phyloP scores from a whole-genome alignment of 371 early-diverging fungal genomes.

The Syncephalastrum sp. region DNA sequence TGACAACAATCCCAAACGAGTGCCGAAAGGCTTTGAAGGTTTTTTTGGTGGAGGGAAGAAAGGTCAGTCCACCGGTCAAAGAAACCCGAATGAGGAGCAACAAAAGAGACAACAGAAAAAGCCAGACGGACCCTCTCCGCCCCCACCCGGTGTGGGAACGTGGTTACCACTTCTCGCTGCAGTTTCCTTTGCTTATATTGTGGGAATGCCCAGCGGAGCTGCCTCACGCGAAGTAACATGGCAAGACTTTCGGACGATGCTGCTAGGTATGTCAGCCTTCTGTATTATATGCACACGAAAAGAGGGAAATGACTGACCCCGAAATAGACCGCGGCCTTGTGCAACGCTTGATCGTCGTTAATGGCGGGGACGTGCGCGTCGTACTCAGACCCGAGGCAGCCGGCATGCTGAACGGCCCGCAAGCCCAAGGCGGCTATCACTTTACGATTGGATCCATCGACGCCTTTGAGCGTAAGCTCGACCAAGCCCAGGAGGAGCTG shows the following conservation, averaged over 20 bases:
- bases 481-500: conserved; percentile 86
- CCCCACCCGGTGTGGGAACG: conserved; percentile 37
- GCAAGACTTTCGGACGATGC: conserved; percentile 88
- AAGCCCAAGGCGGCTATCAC: conserved; percentile 47
- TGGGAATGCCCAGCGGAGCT: conserved; percentile 45
- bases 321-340: conserved; percentile 82
- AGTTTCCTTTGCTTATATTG: conserved; percentile 50
- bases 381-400: conserved; percentile 70
- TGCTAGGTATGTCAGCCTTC: conserved; percentile 42
- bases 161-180: conserved; percentile 51
- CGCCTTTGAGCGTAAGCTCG: conserved; percentile 89
- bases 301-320: neutral
- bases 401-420: neutral
- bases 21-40: conserved; percentile 47
- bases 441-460: conserved; percentile 95
- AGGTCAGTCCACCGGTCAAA: conserved; percentile 13
- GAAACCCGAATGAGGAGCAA: conserved; percentile 17
- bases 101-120: conserved; percentile 1
- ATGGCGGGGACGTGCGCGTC: conserved; percentile 81
- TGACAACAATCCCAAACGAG: neutral
- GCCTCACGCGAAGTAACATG: conserved; percentile 75
- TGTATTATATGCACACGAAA: neutral
- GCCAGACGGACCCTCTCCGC: conserved; percentile 13
- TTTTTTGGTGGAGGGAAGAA: conserved; percentile 27
- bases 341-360: conserved; percentile 83